Evolutionary conservation across 495 filamentous ascomycete genomes (phyloP).

Genomic region (Penicillium robsamsonii): DNA sequence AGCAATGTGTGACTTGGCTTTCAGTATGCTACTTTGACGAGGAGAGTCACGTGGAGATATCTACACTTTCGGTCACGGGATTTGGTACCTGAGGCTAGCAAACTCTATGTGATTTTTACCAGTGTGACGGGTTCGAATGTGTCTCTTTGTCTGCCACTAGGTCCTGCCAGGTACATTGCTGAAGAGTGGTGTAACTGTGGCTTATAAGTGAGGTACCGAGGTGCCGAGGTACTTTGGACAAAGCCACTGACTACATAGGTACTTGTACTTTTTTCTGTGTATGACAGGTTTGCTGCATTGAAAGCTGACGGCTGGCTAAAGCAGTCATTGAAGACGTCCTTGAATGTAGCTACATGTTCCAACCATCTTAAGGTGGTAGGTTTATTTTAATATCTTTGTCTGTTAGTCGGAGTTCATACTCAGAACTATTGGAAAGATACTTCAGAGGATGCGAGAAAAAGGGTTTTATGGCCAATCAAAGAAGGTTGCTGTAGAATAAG

Average conservation of each 20-base stretch:
- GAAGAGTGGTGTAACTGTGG: constrained; percentile 22
- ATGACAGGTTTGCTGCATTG: not conserved
- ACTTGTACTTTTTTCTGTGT: constrained; percentile 2
- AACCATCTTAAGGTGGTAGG: no score
- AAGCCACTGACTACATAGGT: not conserved
- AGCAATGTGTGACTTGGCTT: not conserved
- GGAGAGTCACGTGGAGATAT: constrained; percentile 18
- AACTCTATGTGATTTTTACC: constrained; percentile 3
- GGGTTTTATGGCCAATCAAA: no score
- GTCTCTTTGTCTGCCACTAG: not conserved
- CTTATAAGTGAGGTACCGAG: constrained; percentile 11
- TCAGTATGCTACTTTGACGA: not conserved
- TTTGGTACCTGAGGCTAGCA: constrained; percentile 14
- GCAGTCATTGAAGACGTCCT: not conserved
- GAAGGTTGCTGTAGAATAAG: not conserved
- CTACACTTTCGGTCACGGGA: constrained; percentile 8
- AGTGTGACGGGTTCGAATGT: constrained; percentile 9
- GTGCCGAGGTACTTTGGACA: constrained; percentile 14
- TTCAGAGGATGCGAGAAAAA: no score
- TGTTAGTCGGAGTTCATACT: not conserved
- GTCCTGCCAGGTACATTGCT: constrained; percentile 16
- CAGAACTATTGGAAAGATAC: not conserved
- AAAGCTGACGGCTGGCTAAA: not conserved
- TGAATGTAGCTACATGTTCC: not conserved
- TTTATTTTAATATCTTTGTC: not conserved